A percentile compares a stretch with the other conserved stretches of the same genome.
These are phyloP conservation scores for Chrysopogon serrulatus DNA, from an alignment of 176 grass and related monocot genomes.

Conservation along the genomic window DNA sequence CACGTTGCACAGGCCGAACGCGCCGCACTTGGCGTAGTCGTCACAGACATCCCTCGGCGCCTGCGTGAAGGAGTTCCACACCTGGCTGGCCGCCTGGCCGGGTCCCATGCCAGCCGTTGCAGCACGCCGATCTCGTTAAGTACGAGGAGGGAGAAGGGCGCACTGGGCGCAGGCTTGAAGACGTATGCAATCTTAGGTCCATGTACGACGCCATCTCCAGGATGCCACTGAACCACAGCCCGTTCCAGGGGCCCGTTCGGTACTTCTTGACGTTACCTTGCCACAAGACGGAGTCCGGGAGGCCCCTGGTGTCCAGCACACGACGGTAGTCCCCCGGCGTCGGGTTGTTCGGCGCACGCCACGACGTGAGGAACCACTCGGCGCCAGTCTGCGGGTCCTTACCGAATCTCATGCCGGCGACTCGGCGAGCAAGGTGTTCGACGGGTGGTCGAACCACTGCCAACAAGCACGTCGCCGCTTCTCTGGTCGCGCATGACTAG, in stretches of 20 bases:
- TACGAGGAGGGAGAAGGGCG: no score
- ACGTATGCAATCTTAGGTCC: no score
- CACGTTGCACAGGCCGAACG: conserved; percentile 38
- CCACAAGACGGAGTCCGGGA: conserved; percentile 1
- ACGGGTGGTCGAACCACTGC: conserved; percentile 60
- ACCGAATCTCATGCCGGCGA: conserved; percentile 36
- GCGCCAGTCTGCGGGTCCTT: conserved; percentile 34
- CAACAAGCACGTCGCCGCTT: background rate
- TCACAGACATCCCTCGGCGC: conserved; percentile 39
- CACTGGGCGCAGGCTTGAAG: no score
- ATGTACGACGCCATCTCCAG: conserved; percentile 10
- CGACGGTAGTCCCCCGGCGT: background rate
- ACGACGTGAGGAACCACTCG: conserved; percentile 8
- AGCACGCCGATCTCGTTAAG: no score
- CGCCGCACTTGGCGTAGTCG: conserved; percentile 43
- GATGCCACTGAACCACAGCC: conserved; percentile 13
- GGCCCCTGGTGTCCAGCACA: background rate
- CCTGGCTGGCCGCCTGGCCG: conserved; percentile 14
- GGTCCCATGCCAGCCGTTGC: no score
- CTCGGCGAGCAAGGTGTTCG: no score
- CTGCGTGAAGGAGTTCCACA: conserved; percentile 14
- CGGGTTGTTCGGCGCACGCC: conserved; percentile 5
- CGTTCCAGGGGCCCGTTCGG: conserved; percentile 5
- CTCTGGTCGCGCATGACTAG: background rate
- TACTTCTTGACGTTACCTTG: background rate